These are phyloP conservation scores for Ramaria rubella DNA, from an alignment of 768 basidiomycete genomes.

Conservation along the genomic window DNA sequence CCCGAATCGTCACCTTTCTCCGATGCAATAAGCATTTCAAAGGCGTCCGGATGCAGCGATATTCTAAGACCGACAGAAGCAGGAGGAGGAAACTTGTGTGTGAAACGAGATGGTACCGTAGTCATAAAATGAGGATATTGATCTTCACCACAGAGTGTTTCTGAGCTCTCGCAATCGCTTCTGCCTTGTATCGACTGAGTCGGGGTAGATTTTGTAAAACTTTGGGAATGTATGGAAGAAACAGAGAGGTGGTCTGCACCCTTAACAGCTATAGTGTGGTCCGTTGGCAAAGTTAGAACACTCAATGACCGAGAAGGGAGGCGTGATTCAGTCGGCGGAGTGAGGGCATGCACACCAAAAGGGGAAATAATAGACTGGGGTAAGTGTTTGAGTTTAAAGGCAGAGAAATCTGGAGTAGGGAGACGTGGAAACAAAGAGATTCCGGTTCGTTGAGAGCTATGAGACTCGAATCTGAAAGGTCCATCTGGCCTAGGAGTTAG, in stretches of 20 bases:
- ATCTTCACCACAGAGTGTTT: not conserved
- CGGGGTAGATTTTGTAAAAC: not conserved
- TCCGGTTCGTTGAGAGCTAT: not conserved
- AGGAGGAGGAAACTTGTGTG: not conserved
- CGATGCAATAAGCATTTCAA: constrained; percentile 23
- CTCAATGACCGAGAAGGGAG: not conserved
- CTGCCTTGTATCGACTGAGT: not conserved
- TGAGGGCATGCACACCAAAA: not conserved
- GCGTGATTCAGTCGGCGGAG: not conserved
- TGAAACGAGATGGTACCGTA: not conserved
- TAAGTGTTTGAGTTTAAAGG: constrained; percentile 15
- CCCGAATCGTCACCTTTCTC: constrained; percentile 34
- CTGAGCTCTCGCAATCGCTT: not conserved
- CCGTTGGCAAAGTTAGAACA: not conserved
- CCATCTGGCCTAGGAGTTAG: constrained; percentile 16
- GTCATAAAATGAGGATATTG: not conserved
- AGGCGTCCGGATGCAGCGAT: not conserved
- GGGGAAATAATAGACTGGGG: not conserved
- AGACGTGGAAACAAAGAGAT: constrained; percentile 7
- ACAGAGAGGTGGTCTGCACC: not conserved
- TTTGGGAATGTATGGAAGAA: not conserved
- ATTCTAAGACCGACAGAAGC: constrained; percentile 9
- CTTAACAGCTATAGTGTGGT: not conserved
- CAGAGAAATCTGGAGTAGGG: constrained; percentile 18
- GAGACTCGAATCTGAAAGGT: constrained; percentile 2